Conservation (phyloP, 2,329 filamentous ascomycete genomes). For the Clathrospora elynae region DNA sequence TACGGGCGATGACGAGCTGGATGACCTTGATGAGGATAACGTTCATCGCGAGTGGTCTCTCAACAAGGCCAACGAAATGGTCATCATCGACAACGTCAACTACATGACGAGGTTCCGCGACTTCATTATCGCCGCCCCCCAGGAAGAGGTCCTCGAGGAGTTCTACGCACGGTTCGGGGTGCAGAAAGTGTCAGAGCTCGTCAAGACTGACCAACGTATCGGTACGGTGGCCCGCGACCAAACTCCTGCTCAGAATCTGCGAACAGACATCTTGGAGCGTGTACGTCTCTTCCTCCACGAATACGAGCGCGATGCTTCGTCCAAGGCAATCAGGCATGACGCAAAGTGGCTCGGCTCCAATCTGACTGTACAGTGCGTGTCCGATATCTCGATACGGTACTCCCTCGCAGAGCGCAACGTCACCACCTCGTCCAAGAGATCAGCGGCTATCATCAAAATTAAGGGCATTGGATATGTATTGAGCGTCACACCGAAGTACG, state of each 20-base stretch:
- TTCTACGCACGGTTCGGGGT: conserved; percentile 86
- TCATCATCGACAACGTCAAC: conserved; percentile 57
- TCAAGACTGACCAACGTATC: conserved; percentile 77
- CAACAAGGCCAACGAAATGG: conserved; percentile 76
- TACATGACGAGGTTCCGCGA: conserved; percentile 86
- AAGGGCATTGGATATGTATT: conserved; percentile 67
- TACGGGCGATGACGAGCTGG: conserved; percentile 48
- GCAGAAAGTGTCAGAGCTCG: conserved; percentile 72
- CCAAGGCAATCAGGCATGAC: conserved; percentile 76
- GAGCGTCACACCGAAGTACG: conserved; percentile 76
- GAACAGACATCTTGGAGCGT: conserved; percentile 83
- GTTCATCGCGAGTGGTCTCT: conserved; percentile 75
- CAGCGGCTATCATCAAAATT: conserved; percentile 78
- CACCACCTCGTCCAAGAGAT: conserved; percentile 48
- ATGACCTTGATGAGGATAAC: conserved; percentile 54
- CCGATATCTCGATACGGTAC: conserved; percentile 75
- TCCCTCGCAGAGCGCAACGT: conserved; percentile 73
- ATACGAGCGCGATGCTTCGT: conserved; percentile 67
- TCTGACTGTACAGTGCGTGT: conserved; percentile 76
- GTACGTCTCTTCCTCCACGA: conserved; percentile 89
- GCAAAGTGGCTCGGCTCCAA: conserved; percentile 89
- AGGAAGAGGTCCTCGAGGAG: conserved; percentile 82
- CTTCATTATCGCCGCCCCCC: conserved; percentile 80
- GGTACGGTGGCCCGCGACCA: conserved; percentile 71
- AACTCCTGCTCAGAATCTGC: conserved; percentile 68